phyloP scores from a whole-genome alignment of 805 yeast genomes.

The Candida schatavii region DNA sequence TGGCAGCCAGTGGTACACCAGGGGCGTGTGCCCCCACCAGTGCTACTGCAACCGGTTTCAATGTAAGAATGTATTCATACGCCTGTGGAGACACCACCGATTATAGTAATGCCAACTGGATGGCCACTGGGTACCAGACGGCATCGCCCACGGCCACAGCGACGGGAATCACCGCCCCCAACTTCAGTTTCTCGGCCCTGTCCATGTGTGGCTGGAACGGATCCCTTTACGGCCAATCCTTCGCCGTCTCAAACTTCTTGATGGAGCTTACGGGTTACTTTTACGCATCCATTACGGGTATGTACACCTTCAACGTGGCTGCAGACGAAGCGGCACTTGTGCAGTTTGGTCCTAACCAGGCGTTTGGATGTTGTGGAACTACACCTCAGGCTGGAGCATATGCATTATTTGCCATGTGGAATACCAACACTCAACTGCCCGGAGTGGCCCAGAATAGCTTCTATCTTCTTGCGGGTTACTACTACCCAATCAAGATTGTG shows the following conservation, averaged over 20 bases:
- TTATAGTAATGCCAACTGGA: neutral
- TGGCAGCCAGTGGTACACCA: neutral
- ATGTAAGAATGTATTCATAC: neutral
- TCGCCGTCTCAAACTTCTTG: neutral
- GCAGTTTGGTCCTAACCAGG: neutral
- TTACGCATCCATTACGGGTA: neutral
- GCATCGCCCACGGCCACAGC: neutral
- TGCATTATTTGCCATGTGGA: neutral
- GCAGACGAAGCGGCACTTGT: neutral
- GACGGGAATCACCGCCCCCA: neutral
- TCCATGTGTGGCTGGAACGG: neutral
- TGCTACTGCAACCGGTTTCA: neutral
- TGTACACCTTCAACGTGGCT: neutral
- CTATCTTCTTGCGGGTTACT: neutral
- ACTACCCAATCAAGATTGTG: conserved; percentile 1
- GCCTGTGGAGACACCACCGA: neutral
- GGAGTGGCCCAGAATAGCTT: neutral
- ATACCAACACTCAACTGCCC: neutral
- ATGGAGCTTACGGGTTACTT: conserved; percentile 1
- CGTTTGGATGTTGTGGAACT: conserved; percentile 1
- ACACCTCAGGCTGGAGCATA: too few species aligned
- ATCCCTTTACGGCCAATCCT: neutral
- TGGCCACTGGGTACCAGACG: neutral
- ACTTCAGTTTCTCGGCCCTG: neutral
- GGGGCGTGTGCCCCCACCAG: neutral